Base-by-base conservation (phyloP, 2,329 filamentous ascomycete species). In the Cryoendolithus antarcticus region DNA sequence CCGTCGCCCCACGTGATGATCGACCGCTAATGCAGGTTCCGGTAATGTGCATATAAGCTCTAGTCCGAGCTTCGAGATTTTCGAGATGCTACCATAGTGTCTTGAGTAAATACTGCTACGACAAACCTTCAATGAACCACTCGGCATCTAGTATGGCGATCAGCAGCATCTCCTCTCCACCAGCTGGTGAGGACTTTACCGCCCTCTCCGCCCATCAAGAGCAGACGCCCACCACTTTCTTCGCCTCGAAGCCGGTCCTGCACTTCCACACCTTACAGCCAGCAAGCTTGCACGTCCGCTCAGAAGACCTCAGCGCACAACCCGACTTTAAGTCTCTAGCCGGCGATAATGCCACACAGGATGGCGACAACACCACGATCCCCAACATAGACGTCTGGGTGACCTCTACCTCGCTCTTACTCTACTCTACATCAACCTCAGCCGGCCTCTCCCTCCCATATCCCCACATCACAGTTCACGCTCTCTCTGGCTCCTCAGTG, bases 391-490 rank as follows among this genome's bases (percentile, higher is more conserved):
- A 65, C 24, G 57, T 69, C 32, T 70, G 63, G 63, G 66, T 69
- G n/a, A 65, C 57, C 24, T 67, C 65, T 4, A 21, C 19, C 19
- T 21, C 19, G 19, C 19, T 21, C 19, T 21, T 21, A 21, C 19
- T 21, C 3, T 21, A 21, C 19, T 21, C 19, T 21, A 21, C 19
- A 21, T 21, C 19, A 21, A 21, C 19, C 19, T 21, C 19, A 21
- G 19, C 19, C 19, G 19, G 19, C 19, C 19, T 21, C 19, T 21
- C 19, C 19, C 19, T 88, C 47, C 75, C 80, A 0, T 89, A 86
- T 59, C 81, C 78, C 3, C 66, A 74, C 44, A 82, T 89, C 56
- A 77, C 77, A 12, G 76, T 88, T 10, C 82, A 86, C 56, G 83
- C 81, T 0, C 74, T 82, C 50, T 80, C 84, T 60, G 73, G 75